These are phyloP conservation scores for Perkinsus marinus DNA, from an alignment of 169 alveolate genomes.

Conservation along the genomic window DNA sequence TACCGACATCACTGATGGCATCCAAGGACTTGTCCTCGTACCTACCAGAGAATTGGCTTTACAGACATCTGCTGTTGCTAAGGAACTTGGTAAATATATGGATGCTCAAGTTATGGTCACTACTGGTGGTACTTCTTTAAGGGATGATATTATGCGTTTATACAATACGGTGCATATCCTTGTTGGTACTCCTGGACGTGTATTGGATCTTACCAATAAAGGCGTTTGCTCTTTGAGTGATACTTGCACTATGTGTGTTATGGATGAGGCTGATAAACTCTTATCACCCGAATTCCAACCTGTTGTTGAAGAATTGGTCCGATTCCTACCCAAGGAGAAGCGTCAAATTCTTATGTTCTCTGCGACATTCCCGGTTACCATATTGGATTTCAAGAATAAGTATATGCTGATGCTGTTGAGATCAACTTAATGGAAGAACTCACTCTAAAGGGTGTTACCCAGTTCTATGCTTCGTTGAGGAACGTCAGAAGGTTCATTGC, in stretches of 20 bases:
- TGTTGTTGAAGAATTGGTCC: constrained; percentile 81
- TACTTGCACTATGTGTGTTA: constrained; percentile 68
- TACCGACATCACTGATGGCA: constrained; percentile 34
- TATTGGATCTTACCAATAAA: constrained; percentile 84
- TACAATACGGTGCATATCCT: constrained; percentile 86
- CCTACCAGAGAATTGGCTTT: constrained; percentile 94
- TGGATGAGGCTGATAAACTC: constrained; percentile 98
- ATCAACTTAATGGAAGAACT: constrained; percentile 96
- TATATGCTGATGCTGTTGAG: constrained; percentile 84
- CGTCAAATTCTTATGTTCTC: constrained; percentile 85
- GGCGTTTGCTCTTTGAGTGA: constrained; percentile 72
- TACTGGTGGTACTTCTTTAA: constrained; percentile 94
- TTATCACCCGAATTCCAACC: constrained; percentile 93
- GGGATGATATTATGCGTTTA: constrained; percentile 89
- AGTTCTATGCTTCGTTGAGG: constrained; percentile 82
- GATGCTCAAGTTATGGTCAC: constrained; percentile 95
- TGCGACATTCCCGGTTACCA: constrained; percentile 97
- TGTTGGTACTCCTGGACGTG: constrained; percentile 99
- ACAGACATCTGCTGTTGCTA: constrained; percentile 81
- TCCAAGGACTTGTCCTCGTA: constrained; percentile 73
- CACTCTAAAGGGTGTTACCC: constrained; percentile 94
- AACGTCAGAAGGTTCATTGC: constrained; percentile 60
- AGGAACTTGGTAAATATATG: constrained; percentile 89
- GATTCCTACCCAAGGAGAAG: constrained; percentile 71
- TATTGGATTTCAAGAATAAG: constrained; percentile 81